phyloP scores from a whole-genome alignment of 257 asterid species.

The Agastache rugosa region DNA sequence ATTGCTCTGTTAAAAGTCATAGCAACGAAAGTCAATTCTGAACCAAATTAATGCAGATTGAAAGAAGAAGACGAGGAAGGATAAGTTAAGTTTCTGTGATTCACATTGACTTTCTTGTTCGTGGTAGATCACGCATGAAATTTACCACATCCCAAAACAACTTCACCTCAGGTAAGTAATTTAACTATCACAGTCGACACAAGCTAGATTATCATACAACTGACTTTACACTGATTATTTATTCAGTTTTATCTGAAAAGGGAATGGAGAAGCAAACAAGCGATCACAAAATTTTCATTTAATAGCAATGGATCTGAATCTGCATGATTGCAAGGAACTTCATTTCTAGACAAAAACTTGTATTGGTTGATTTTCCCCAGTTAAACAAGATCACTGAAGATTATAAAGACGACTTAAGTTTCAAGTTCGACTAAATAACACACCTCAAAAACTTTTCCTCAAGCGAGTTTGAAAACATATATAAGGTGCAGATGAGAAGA shows the following conservation, averaged over 20 bases:
- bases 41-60: neutral
- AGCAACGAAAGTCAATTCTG: neutral
- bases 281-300: neutral
- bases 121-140: neutral
- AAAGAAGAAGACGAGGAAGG: neutral
- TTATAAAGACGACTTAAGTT: neutral
- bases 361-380: neutral
- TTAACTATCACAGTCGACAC: neutral
- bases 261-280: neutral
- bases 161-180: neutral
- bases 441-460: neutral
- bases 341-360: neutral
- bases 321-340: neutral
- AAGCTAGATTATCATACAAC: too few species aligned
- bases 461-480: neutral
- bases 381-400: neutral
- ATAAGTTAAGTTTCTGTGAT: neutral
- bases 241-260: neutral
- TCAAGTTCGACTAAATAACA: neutral
- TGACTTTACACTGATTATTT: neutral
- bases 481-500: constrained; percentile 6
- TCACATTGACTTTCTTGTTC: neutral
- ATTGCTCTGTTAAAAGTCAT: constrained; percentile 65
- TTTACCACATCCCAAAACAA: neutral
- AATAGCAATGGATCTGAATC: neutral